Evolutionary conservation across 2,329 filamentous ascomycete species (phyloP).

Genomic region (Xenosphaeropsis pyriputrescens): DNA sequence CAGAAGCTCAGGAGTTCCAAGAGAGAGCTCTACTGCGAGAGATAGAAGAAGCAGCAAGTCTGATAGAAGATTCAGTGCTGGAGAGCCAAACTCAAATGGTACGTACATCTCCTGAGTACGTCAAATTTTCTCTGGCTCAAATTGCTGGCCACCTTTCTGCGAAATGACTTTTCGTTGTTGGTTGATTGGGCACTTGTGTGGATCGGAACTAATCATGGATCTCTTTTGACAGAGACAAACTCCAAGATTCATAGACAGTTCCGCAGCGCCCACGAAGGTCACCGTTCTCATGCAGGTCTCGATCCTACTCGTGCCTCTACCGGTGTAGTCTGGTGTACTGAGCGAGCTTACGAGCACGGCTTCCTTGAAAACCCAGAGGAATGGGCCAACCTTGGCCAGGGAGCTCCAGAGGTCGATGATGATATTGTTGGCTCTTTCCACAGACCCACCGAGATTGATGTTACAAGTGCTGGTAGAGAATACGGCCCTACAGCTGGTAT

Average conservation of each 20-base stretch:
- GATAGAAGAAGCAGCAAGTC: not conserved
- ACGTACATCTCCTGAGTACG: slow-evolving; percentile 12
- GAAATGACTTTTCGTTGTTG: not conserved
- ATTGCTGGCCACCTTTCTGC: not conserved
- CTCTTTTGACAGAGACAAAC: slow-evolving; percentile 44
- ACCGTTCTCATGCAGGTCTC: slow-evolving; percentile 80
- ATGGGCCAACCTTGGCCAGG: slow-evolving; percentile 92
- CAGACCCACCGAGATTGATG: slow-evolving; percentile 63
- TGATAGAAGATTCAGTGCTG: slow-evolving; percentile 40
- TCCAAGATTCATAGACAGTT: slow-evolving; percentile 84
- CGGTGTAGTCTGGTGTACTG: slow-evolving; percentile 86
- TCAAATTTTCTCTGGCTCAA: not conserved
- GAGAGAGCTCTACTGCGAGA: slow-evolving; percentile 18
- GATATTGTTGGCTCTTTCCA: slow-evolving; percentile 83
- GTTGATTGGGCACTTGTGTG: not conserved
- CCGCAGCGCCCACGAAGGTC: slow-evolving; percentile 77
- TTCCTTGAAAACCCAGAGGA: slow-evolving; percentile 66
- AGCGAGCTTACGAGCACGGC: slow-evolving; percentile 78
- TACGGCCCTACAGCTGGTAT: slow-evolving; percentile 93
- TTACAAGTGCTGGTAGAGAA: slow-evolving; percentile 67
- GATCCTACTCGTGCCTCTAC: slow-evolving; percentile 80
- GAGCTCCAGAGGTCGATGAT: slow-evolving; percentile 85
- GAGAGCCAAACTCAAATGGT: slow-evolving; percentile 42
- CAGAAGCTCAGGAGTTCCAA: slow-evolving; percentile 46
- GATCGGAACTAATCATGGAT: not conserved